Conservation (phyloP, 768 basidiomycete species). For the Serendipita sp. region DNA sequence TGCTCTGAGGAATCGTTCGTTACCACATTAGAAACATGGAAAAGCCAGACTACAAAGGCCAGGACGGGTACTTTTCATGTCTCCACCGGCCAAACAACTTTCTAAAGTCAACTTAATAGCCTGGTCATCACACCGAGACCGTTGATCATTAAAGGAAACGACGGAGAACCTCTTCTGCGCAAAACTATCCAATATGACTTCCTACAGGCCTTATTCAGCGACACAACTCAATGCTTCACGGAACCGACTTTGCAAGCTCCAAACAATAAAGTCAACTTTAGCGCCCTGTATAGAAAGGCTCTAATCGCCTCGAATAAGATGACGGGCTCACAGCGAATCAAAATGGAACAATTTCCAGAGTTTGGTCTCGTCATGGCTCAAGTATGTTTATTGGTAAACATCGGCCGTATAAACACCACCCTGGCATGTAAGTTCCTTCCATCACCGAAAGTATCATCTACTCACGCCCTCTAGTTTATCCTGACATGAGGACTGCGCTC, state of each 20-base stretch:
- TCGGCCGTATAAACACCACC: slow-evolving; percentile 69
- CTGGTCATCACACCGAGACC: slow-evolving; percentile 3
- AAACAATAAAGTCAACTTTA: slow-evolving; percentile 51
- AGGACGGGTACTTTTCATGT: neutral
- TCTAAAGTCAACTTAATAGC: neutral
- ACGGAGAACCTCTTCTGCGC: slow-evolving; percentile 53
- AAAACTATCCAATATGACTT: slow-evolving; percentile 67
- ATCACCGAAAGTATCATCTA: no score
- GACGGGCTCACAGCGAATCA: slow-evolving; percentile 55
- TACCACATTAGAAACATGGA: neutral
- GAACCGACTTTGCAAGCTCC: slow-evolving; percentile 33
- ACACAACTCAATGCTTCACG: slow-evolving; percentile 48
- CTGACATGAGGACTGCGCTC: slow-evolving; percentile 63
- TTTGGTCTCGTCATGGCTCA: slow-evolving; percentile 61
- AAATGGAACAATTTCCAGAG: slow-evolving; percentile 44
- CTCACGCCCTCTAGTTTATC: slow-evolving; percentile 42
- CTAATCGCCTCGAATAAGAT: slow-evolving; percentile 57
- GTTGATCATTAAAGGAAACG: slow-evolving; percentile 17
- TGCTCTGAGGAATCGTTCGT: neutral
- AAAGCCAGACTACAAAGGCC: neutral
- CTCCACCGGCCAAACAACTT: neutral
- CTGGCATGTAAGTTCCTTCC: slow-evolving; percentile 63
- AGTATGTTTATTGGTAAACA: slow-evolving; percentile 57
- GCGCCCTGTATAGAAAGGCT: slow-evolving; percentile 70
- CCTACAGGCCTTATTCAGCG: slow-evolving; percentile 61